Evolutionary conservation across 345 rosid genomes (phyloP), one percentile per base, ranked within the genome.

Genomic region (Boechera divaricarpa): DNA sequence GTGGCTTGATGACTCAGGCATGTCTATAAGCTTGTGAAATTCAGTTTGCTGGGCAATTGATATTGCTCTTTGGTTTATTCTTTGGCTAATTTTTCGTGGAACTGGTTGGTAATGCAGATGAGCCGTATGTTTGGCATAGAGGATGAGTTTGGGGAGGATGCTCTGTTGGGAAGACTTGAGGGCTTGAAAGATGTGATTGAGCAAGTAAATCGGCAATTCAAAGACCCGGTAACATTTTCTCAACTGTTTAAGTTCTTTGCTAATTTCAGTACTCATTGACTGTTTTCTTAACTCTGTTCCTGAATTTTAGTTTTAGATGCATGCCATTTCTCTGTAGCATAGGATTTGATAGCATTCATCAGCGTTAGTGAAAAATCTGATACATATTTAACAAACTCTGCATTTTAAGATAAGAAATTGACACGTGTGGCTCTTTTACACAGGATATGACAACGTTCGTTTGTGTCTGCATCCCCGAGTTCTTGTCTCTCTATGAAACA

Each of bases 391-490:
- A 26, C 26, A 68, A 54, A 63, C 15, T 63, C 53, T 63, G 51
- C 44, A 35, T 63, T 70, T 35, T 64, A 42, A 57, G 73, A 65
- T 32, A n/a, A 65, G 47, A 35, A 67, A 12, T 51, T 51, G 32
- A 58, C 41, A 28, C n/a, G 7, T 32, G 35, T 48, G 64, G 64
- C 47, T 74, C 56, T 18, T 4, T 42, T 11, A 32, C 9, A 71
- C 87, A 96, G 99, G 98, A 96, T 80, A 66, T 96, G 90, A 96
- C 99, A 57, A 96, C 98, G 10, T 96, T 96, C 45, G 82, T 93
- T 68, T 96, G 99, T 60, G 97, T 96, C 63, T 96, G 99, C 90
- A 93, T 96, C 67, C 99, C 98, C 4, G 99, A 96, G 86, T 96
- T 96, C 84, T 91, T 96, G 66, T 96, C 98, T 75, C 96, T 93